A percentile compares a stretch with the other conserved stretches of the same genome.
Conservation (phyloP, 2,329 filamentous ascomycete species). For the Didymellaceae sp. region DNA sequence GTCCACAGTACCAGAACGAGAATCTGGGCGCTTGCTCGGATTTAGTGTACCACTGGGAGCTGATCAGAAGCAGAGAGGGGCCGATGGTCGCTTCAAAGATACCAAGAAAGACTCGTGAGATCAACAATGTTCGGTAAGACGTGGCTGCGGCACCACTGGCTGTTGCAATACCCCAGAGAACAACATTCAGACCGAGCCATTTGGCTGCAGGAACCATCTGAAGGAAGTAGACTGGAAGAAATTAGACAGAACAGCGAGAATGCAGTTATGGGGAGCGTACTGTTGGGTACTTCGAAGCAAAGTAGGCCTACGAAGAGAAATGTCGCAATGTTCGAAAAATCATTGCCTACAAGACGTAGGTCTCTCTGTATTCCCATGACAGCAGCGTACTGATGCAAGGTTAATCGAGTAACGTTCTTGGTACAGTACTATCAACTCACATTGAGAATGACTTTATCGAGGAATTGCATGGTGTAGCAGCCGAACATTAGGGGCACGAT, state of each 20-base stretch:
- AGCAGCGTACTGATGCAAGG: constrained; percentile 40
- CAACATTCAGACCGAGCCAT: constrained; percentile 54
- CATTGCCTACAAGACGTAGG: constrained; percentile 39
- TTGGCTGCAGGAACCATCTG: constrained; percentile 61
- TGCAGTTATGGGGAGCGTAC: constrained; percentile 5
- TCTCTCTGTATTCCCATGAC: constrained; percentile 52
- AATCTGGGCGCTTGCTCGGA: constrained; percentile 66
- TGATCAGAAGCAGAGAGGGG: constrained; percentile 61
- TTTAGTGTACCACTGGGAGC: constrained; percentile 61
- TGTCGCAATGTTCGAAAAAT: constrained; percentile 46
- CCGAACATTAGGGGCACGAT: constrained; percentile 47
- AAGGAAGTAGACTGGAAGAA: constrained; percentile 35
- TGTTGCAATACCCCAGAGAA: constrained; percentile 57
- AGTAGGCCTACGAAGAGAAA: constrained; percentile 48
- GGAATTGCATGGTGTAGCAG: constrained; percentile 44
- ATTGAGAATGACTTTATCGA: constrained; percentile 44
- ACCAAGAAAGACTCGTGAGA: constrained; percentile 58
- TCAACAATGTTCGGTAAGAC: constrained; percentile 55
- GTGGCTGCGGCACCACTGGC: constrained; percentile 18
- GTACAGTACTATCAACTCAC: constrained; percentile 5
- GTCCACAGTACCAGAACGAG: constrained; percentile 68
- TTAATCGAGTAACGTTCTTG: neutral
- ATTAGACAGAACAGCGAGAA: neutral
- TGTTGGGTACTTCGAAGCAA: constrained; percentile 49
- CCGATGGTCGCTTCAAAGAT: constrained; percentile 61